phyloP scores from a whole-genome alignment of 768 basidiomycete genomes.

The Hygrophorus russula region DNA sequence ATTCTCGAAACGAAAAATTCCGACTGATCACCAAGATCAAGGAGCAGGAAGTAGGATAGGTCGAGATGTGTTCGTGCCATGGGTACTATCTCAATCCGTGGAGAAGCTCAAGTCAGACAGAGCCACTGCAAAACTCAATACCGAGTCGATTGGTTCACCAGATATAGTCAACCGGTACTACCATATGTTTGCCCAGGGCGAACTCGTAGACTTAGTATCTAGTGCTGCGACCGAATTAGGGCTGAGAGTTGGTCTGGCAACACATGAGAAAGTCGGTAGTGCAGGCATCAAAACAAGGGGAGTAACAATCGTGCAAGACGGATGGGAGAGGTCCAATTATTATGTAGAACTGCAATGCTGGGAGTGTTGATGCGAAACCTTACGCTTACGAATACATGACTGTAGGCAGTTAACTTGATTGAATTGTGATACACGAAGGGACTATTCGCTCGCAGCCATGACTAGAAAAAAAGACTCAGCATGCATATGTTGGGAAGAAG shows the following conservation, averaged over 20 bases:
- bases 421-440: slow-evolving; percentile 10
- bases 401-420: background rate
- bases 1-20: slow-evolving; percentile 64
- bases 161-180: slow-evolving; percentile 83
- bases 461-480: slow-evolving; percentile 32
- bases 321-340: slow-evolving; percentile 86
- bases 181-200: slow-evolving; percentile 85
- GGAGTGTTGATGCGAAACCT: slow-evolving; percentile 18
- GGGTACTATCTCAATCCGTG: slow-evolving; percentile 45
- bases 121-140: background rate
- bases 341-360: slow-evolving; percentile 70
- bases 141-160: slow-evolving; percentile 9
- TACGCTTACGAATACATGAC: too few relatives aligned
- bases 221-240: slow-evolving; percentile 53
- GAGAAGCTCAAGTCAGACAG: slow-evolving; percentile 5
- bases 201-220: slow-evolving; percentile 50
- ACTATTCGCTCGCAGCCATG: slow-evolving; percentile 88
- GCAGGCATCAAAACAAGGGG: slow-evolving; percentile 25
- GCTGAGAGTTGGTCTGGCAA: slow-evolving; percentile 34
- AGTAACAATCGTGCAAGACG: slow-evolving; percentile 58
- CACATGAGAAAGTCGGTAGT: slow-evolving; percentile 3
- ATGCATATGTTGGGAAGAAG: background rate
- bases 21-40: slow-evolving; percentile 15
- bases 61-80: slow-evolving; percentile 85
- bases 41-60: slow-evolving; percentile 22